A percentile compares a stretch with the other conserved stretches of the same genome.
Evolutionary conservation across 2,329 filamentous ascomycete species (phyloP).

Genomic region (Xylaria sp.): DNA sequence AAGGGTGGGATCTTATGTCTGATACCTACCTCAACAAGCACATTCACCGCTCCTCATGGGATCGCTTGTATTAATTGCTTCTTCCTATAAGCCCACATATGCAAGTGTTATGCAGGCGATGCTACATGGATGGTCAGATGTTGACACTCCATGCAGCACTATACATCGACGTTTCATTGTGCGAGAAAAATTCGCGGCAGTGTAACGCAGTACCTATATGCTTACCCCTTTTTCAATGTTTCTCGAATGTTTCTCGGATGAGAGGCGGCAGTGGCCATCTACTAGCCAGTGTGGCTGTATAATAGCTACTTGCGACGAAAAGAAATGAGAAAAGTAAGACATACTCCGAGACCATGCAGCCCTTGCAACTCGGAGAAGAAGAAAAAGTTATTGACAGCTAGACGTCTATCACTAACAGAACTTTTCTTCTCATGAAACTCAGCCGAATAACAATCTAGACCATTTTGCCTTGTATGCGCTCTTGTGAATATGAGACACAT

Average conservation of each 20-base stretch:
- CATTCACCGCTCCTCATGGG: slow-evolving; percentile 26
- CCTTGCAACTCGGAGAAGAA: background rate
- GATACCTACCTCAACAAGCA: slow-evolving; percentile 10
- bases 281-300: slow-evolving; percentile 8
- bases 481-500: background rate
- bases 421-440: slow-evolving; percentile 2
- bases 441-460: background rate
- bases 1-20: slow-evolving; percentile 18
- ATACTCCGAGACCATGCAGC: background rate
- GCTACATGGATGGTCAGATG: slow-evolving; percentile 12
- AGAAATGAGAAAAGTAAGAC: background rate
- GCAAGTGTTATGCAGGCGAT: slow-evolving; percentile 19
- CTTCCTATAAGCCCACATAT: slow-evolving; percentile 27
- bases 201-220: slow-evolving; percentile 22
- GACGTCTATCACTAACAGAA: slow-evolving; percentile 6
- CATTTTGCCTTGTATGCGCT: background rate
- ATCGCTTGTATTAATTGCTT: slow-evolving; percentile 22
- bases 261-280: slow-evolving; percentile 11
- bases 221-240: slow-evolving; percentile 25
- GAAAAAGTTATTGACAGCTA: background rate
- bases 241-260: slow-evolving; percentile 8
- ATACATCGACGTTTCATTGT: slow-evolving; percentile 15
- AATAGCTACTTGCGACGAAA: background rate
- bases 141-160: slow-evolving; percentile 1
- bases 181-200: slow-evolving; percentile 15